A percentile compares a stretch with the other conserved stretches of the same genome.
These are phyloP conservation scores for Ballota nigra DNA, from an alignment of 257 asterid species.

Conservation along the genomic window DNA sequence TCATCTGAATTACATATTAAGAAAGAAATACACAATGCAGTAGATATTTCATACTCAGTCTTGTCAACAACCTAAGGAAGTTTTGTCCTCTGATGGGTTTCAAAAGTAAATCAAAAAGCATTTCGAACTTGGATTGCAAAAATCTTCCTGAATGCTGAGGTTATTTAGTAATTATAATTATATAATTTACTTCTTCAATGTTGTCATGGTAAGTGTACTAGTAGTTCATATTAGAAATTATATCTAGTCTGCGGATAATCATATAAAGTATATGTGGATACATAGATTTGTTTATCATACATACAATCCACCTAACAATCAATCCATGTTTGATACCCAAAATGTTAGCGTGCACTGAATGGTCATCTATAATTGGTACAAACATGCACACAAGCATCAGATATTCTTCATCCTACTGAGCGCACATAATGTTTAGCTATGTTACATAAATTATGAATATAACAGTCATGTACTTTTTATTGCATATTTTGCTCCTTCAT, in stretches of 20 bases:
- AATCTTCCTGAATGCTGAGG: not conserved
- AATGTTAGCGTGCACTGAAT: not conserved
- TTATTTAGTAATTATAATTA: not conserved
- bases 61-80: not conserved
- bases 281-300: not conserved
- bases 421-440: not conserved
- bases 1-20: not conserved
- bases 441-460: not conserved
- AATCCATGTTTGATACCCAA: not conserved
- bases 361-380: not conserved
- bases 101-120: not conserved
- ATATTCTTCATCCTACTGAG: not conserved
- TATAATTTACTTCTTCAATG: not conserved
- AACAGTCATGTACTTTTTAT: not conserved
- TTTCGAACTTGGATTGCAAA: not conserved
- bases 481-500: not conserved
- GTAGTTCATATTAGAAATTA: not conserved
- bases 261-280: not conserved
- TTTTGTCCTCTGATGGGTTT: not conserved
- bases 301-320: not conserved
- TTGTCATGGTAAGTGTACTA: not conserved
- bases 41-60: conserved; percentile 9
- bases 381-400: not conserved
- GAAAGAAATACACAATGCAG: conserved; percentile 9
- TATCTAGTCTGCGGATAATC: not conserved